A percentile compares a stretch with the other conserved stretches of the same genome.
Conservation (phyloP, 2,329 filamentous ascomycete genomes). For the Cytospora chrysosperma region DNA sequence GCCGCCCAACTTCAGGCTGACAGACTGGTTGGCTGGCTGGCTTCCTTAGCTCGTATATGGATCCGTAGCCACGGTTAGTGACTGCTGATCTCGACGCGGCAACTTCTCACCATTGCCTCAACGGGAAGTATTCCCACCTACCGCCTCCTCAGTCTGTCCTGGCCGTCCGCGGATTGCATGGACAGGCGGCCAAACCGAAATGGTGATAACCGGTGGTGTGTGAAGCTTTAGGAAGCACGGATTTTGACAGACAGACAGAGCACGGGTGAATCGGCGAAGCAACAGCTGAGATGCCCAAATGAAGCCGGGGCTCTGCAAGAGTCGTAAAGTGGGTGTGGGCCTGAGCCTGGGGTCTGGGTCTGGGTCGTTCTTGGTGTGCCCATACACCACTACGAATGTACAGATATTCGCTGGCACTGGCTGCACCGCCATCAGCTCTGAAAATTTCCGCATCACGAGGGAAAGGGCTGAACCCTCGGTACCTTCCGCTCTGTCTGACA, state of each 20-base stretch:
- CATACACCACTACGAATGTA: too few relatives aligned
- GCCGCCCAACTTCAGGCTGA: not conserved
- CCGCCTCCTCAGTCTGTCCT: not conserved
- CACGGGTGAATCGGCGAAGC: too few relatives aligned
- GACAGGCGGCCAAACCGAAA: slow-evolving; percentile 8
- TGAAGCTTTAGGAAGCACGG: not conserved
- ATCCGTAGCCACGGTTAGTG: not conserved
- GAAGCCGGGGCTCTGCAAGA: not conserved
- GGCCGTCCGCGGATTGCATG: slow-evolving; percentile 4
- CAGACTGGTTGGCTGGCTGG: not conserved
- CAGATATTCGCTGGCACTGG: too few relatives aligned
- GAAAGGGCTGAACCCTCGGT: not conserved
- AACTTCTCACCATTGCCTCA: not conserved
- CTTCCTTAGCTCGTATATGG: not conserved
- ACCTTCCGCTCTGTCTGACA: not conserved
- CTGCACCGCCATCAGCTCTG: not conserved
- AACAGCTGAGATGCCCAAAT: not conserved
- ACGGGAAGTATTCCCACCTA: not conserved
- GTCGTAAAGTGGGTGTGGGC: not conserved
- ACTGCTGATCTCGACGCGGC: not conserved
- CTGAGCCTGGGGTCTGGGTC: not conserved
- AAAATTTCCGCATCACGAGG: not conserved
- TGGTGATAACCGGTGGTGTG: slow-evolving; percentile 8
- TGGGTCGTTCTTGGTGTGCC: not conserved
- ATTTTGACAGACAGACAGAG: too few relatives aligned